A percentile compares a stretch with the other conserved stretches of the same genome.
Evolutionary conservation across 2,329 filamentous ascomycete species (phyloP).

Genomic region (Colletotrichum gigasporum): DNA sequence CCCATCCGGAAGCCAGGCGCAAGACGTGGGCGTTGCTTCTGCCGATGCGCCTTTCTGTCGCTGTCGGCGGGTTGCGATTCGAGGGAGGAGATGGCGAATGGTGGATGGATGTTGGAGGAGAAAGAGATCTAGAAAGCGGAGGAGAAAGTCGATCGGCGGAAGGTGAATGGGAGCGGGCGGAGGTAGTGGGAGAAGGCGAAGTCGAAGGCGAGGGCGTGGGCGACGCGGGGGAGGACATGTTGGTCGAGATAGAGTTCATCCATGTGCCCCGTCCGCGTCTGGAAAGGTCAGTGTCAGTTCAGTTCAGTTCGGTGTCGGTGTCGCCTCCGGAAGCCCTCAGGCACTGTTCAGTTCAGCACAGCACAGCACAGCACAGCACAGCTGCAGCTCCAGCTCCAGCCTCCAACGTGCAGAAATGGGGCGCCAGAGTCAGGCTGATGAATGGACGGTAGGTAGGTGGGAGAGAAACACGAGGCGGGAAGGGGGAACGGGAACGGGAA

Average conservation of each 20-base stretch:
- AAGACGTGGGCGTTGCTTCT: background rate
- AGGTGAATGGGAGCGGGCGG: background rate
- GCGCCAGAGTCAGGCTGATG: background rate
- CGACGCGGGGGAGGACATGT: slow-evolving; percentile 16
- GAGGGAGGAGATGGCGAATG: background rate
- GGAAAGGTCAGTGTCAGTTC: slow-evolving; percentile 31
- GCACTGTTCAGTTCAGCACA: background rate
- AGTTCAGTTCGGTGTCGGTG: slow-evolving; percentile 1
- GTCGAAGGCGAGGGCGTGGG: background rate
- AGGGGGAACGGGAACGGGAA: too few relatives aligned
- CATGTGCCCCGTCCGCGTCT: slow-evolving; percentile 29
- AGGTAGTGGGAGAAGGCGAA: background rate
- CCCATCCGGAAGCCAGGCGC: background rate
- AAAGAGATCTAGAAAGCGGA: background rate
- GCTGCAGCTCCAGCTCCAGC: background rate
- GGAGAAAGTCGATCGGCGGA: background rate
- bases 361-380: background rate
- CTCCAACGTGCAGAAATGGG: background rate
- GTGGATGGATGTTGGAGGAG: background rate
- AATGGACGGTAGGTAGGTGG: background rate
- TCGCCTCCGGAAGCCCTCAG: background rate
- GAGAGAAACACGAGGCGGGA: background rate
- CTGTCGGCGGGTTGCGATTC: background rate
- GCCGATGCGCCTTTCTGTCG: background rate
- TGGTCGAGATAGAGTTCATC: slow-evolving; percentile 27